These are phyloP conservation scores for Vitis riparia DNA, from an alignment of 164 flowering plant species.

Conservation along the genomic window DNA sequence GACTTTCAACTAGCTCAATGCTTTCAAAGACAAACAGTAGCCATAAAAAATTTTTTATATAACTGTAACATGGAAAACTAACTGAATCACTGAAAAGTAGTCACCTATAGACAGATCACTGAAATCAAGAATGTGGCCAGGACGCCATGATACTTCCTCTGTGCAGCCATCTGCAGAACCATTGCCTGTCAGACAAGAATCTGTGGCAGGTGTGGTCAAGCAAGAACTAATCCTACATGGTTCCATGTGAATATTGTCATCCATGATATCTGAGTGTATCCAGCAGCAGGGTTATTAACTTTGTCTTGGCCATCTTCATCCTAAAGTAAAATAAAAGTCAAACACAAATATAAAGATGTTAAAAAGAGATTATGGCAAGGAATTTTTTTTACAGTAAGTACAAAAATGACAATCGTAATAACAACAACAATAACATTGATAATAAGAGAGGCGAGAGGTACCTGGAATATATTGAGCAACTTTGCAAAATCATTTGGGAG, in stretches of 20 bases:
- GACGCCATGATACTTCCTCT: conserved; percentile 52
- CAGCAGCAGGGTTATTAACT: conserved; percentile 51
- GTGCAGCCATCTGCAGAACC: conserved; percentile 22
- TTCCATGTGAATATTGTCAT: conserved; percentile 84
- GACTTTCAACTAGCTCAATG: neutral
- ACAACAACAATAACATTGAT: neutral
- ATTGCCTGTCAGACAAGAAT: conserved; percentile 12
- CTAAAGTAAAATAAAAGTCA: conserved; percentile 30
- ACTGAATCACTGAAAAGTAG: conserved; percentile 10
- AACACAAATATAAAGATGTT: conserved; percentile 1
- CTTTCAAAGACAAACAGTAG: neutral
- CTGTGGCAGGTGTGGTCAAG: conserved; percentile 17
- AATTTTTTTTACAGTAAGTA: too few species aligned
- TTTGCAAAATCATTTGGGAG: conserved; percentile 64
- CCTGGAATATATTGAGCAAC: conserved; percentile 52
- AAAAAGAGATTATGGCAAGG: neutral
- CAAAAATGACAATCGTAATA: too few species aligned
- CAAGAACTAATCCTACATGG: conserved; percentile 22
- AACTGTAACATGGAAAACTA: neutral
- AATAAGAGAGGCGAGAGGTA: conserved; percentile 10
- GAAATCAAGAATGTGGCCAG: conserved; percentile 81
- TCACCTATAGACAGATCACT: conserved; percentile 79
- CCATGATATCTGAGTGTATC: conserved; percentile 97
- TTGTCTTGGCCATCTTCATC: conserved; percentile 25
- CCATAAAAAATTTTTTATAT: too few species aligned